Conservation (phyloP, 2,329 filamentous ascomycete genomes). For the Talaromyces marneffei region DNA sequence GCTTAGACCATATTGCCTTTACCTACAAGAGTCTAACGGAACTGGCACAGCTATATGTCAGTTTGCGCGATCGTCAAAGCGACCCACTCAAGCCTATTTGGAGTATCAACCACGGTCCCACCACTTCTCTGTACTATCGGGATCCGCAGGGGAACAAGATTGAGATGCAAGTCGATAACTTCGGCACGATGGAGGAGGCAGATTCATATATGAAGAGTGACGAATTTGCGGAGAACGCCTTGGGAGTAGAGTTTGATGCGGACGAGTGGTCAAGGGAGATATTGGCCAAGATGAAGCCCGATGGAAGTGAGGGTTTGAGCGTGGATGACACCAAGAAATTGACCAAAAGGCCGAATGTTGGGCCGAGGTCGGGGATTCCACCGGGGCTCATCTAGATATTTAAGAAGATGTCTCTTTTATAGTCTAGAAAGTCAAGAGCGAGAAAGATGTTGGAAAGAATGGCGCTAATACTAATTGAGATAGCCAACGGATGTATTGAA, state of each 20-base stretch:
- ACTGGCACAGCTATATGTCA: background rate
- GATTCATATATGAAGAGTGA: conserved; percentile 35
- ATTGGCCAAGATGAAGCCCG: conserved; percentile 20
- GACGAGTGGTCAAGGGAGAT: conserved; percentile 28
- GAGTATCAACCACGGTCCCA: conserved; percentile 46
- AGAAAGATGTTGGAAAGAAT: too few species aligned
- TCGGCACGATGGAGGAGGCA: conserved; percentile 34
- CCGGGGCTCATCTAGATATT: background rate
- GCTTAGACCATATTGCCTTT: conserved; percentile 10
- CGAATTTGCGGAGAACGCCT: conserved; percentile 38
- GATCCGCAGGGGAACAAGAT: conserved; percentile 48
- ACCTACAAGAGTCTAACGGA: background rate
- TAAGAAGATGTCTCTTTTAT: background rate
- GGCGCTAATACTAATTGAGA: too few species aligned
- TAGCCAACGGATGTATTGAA: too few species aligned
- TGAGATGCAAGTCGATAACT: conserved; percentile 46
- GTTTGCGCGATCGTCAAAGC: background rate
- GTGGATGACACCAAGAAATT: conserved; percentile 20
- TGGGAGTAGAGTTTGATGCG: conserved; percentile 43
- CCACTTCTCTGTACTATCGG: conserved; percentile 44
- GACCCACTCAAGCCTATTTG: conserved; percentile 29
- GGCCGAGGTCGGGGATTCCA: background rate
- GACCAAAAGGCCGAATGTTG: conserved; percentile 13
- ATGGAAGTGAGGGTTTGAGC: conserved; percentile 8
- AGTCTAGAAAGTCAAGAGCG: too few species aligned